These are phyloP conservation scores for Trichosporon sp. DNA, from an alignment of 1,284 basidiomycete species.

Conservation along the genomic window DNA sequence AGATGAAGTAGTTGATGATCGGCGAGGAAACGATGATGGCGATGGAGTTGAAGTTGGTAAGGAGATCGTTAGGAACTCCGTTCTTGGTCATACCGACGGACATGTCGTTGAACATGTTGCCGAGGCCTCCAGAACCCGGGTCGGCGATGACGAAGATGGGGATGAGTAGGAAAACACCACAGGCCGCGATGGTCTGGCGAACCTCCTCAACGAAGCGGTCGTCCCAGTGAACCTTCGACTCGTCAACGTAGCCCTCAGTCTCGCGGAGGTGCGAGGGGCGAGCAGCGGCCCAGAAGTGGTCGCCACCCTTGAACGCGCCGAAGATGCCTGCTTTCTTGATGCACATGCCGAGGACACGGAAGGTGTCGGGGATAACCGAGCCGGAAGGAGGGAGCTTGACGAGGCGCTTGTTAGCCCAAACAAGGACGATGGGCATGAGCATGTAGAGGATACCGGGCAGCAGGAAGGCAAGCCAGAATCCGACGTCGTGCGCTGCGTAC, in stretches of 20 bases:
- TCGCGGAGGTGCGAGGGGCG: slow-evolving; percentile 47
- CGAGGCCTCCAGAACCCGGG: slow-evolving; percentile 12
- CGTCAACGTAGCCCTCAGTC: slow-evolving; percentile 34
- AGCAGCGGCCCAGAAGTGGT: slow-evolving; percentile 51
- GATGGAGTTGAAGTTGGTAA: slow-evolving; percentile 53
- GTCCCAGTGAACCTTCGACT: slow-evolving; percentile 50
- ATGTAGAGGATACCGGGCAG: slow-evolving; percentile 53
- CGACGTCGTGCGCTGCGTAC: slow-evolving; percentile 45
- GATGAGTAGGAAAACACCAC: slow-evolving; percentile 51
- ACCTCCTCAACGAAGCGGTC: slow-evolving; percentile 54
- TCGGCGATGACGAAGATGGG: slow-evolving; percentile 53
- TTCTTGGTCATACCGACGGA: slow-evolving; percentile 49
- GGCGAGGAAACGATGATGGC: slow-evolving; percentile 51
- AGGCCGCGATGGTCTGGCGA: slow-evolving; percentile 50
- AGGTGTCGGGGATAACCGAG: slow-evolving; percentile 50
- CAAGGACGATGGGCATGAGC: slow-evolving; percentile 40
- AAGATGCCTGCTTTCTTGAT: slow-evolving; percentile 28
- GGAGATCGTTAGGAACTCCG: slow-evolving; percentile 53
- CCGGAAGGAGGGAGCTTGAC: slow-evolving; percentile 51
- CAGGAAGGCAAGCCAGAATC: slow-evolving; percentile 52
- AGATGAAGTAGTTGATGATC: slow-evolving; percentile 50
- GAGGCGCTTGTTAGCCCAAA: slow-evolving; percentile 13
- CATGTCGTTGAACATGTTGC: slow-evolving; percentile 48
- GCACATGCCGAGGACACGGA: slow-evolving; percentile 32
- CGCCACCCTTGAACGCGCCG: slow-evolving; percentile 37